Evolutionary conservation across 768 basidiomycete species (phyloP).

Genomic region (Naganishia onofrii): DNA sequence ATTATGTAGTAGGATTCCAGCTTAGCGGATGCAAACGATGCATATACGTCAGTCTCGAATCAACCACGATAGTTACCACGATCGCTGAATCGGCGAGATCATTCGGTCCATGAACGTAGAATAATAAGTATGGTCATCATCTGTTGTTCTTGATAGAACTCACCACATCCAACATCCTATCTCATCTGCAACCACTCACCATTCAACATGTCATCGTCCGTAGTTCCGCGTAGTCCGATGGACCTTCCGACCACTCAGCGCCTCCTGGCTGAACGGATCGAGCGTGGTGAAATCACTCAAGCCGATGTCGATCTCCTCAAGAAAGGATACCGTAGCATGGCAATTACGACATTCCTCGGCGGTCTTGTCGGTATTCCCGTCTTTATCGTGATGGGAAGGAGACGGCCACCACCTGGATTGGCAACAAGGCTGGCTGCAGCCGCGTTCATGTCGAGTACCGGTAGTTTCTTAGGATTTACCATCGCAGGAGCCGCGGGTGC

Average conservation of each 20-base stretch:
- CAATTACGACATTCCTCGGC: conserved; percentile 31
- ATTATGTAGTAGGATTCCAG: too few relatives aligned
- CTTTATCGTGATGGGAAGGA: conserved; percentile 28
- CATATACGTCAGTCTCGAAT: too few relatives aligned
- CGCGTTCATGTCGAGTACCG: conserved; percentile 14
- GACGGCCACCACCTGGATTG: conserved; percentile 31
- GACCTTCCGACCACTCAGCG: conserved; percentile 23
- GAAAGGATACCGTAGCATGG: conserved; percentile 40
- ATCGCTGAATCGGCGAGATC: too few relatives aligned
- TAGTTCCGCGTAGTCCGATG: conserved; percentile 22
- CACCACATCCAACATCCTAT: too few relatives aligned
- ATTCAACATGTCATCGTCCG: too few relatives aligned
- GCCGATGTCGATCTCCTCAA: conserved; percentile 40
- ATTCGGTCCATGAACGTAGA: too few relatives aligned
- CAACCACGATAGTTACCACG: too few relatives aligned
- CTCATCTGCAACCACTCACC: too few relatives aligned
- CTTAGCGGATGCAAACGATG: too few relatives aligned
- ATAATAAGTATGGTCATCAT: too few relatives aligned
- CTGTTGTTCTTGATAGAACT: too few relatives aligned
- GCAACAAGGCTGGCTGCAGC: conserved; percentile 12
- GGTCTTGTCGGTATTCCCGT: conserved; percentile 31
- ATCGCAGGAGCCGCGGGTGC: conserved; percentile 39
- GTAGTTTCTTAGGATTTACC: conserved; percentile 40
- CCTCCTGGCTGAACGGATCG: conserved; percentile 25
- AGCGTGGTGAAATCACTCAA: conserved; percentile 37